Evolutionary conservation across 345 rosid species (phyloP).

Genomic region (Lagerstroemia speciosa): DNA sequence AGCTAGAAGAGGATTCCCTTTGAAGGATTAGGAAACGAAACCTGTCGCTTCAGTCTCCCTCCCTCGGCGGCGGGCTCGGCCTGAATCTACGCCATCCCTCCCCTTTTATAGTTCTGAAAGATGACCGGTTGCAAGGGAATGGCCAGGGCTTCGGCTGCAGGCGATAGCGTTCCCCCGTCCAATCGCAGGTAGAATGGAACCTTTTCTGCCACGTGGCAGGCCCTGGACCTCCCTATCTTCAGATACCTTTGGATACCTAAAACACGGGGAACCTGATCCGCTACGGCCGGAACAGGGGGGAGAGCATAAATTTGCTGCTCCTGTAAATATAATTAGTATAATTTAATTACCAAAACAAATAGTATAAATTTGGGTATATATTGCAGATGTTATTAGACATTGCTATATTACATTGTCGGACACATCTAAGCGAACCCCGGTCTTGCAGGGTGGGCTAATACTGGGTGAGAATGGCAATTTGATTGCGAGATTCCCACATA

Average conservation of each 20-base stretch:
- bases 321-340: no score
- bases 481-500: no score
- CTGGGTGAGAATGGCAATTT: no score
- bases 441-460: no score
- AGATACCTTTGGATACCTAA: no score
- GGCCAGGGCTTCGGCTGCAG: neutral
- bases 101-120: neutral
- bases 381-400: conserved; percentile 38
- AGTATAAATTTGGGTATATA: conserved; percentile 59
- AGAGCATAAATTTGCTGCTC: no score
- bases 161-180: neutral
- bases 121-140: conserved; percentile 7
- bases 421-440: no score
- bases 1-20: neutral
- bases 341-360: no score
- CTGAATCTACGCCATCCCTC: neutral
- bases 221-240: neutral
- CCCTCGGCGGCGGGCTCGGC: neutral
- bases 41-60: neutral
- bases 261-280: no score
- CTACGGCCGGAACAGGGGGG: no score
- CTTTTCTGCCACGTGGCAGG: neutral
- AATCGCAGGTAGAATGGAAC: neutral
- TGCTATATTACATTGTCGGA: no score
- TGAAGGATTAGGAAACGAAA: neutral